Evolutionary conservation across 2,329 filamentous ascomycete genomes (phyloP).

Genomic region (Biscogniauxia mediterranea): DNA sequence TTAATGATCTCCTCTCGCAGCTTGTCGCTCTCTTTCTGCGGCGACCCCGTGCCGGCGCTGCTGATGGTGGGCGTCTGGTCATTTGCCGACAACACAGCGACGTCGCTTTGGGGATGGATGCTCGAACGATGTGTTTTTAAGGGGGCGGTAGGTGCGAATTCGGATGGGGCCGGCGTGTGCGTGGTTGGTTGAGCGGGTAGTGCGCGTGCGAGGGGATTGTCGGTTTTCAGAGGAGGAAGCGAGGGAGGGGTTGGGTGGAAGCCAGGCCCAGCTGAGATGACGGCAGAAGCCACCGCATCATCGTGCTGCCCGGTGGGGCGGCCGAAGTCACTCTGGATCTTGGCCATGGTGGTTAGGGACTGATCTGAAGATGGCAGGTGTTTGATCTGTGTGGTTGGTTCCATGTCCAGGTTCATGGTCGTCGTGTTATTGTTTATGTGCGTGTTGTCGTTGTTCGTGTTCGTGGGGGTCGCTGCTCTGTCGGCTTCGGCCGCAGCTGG

Average conservation of each 20-base stretch:
- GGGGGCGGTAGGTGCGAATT: constrained; percentile 44
- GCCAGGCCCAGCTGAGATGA: constrained; percentile 17
- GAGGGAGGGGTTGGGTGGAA: constrained; percentile 19
- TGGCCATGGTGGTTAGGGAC: constrained; percentile 6
- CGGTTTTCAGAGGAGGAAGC: constrained; percentile 26
- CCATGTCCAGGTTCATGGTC: constrained; percentile 18
- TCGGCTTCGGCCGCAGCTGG: constrained; percentile 15
- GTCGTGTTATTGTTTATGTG: not conserved
- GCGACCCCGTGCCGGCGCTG: constrained; percentile 48
- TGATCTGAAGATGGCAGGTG: constrained; percentile 20
- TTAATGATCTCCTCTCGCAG: constrained; percentile 73
- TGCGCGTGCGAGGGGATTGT: constrained; percentile 11
- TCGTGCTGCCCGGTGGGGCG: constrained; percentile 23
- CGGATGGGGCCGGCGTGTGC: constrained; percentile 20
- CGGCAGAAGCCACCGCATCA: constrained; percentile 20
- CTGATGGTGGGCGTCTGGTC: constrained; percentile 46
- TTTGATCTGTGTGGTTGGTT: constrained; percentile 21
- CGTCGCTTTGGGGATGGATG: constrained; percentile 32
- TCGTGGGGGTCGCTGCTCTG: constrained; percentile 15
- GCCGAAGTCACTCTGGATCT: constrained; percentile 14
- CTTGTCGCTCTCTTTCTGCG: constrained; percentile 68
- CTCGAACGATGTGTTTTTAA: constrained; percentile 42
- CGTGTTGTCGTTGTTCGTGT: constrained; percentile 16
- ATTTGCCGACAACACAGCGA: constrained; percentile 36
- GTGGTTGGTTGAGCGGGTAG: constrained; percentile 17